Conservation (phyloP, 352 stramenopile genomes). For the Globisporangium splendens region DNA sequence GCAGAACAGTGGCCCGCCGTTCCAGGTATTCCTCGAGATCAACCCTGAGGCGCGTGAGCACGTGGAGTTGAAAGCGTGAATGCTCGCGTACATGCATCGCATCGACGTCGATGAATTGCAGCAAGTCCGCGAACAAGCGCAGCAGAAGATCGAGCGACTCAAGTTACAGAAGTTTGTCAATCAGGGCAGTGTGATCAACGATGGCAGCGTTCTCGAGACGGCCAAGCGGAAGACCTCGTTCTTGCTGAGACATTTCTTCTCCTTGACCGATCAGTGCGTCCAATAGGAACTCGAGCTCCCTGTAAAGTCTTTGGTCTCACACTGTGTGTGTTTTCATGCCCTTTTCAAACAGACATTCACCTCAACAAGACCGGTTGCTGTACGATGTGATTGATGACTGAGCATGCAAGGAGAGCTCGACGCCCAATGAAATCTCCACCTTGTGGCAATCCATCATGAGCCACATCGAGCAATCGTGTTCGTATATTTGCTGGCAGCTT, state of each 20-base stretch:
- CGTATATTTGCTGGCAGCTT: conserved; percentile 5
- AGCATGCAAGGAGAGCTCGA: conserved; percentile 37
- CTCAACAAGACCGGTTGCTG: conserved; percentile 38
- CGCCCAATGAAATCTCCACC: conserved; percentile 33
- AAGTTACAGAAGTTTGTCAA: conserved; percentile 45
- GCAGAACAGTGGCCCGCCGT: neutral
- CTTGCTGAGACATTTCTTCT: conserved; percentile 69
- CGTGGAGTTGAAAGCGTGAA: conserved; percentile 63
- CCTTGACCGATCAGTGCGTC: conserved; percentile 29
- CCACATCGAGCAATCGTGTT: conserved; percentile 74
- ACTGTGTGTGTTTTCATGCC: neutral
- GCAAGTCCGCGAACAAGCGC: conserved; percentile 29
- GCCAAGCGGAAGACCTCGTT: conserved; percentile 67
- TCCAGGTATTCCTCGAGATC: conserved; percentile 13
- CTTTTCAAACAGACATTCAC: conserved; percentile 8
- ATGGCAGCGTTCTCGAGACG: conserved; percentile 40
- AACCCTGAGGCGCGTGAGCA: conserved; percentile 43
- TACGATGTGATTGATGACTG: conserved; percentile 69
- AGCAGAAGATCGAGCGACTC: conserved; percentile 29
- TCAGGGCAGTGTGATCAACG: conserved; percentile 28
- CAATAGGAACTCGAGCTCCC: too few relatives aligned
- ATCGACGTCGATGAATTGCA: conserved; percentile 60
- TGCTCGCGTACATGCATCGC: conserved; percentile 61
- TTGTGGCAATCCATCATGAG: conserved; percentile 64
- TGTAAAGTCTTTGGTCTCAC: conserved; percentile 1